Evolutionary conservation across 225 moss, liverwort and hornwort species (phyloP).

Genomic region (Sphagnum tenellum): DNA sequence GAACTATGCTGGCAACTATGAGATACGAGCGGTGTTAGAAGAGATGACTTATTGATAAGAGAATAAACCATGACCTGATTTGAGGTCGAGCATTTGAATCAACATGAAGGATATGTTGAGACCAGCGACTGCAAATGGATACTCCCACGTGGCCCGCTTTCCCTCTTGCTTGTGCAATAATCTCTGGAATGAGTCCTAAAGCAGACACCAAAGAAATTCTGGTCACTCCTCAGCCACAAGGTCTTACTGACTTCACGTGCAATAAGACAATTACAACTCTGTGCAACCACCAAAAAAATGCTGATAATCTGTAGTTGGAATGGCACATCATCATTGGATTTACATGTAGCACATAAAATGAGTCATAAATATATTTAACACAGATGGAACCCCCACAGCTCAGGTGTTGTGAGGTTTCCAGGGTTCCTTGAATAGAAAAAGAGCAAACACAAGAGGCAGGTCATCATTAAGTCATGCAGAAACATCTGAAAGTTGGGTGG

Average conservation of each 20-base stretch:
- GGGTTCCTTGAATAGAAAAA: too few relatives aligned
- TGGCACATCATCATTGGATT: too few relatives aligned
- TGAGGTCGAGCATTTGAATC: conserved; percentile 86
- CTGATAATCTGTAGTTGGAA: too few relatives aligned
- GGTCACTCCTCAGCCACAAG: too few relatives aligned
- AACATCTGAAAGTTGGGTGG: conserved; percentile 4
- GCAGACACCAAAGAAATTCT: too few relatives aligned
- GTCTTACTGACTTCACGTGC: too few relatives aligned
- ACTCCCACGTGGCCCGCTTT: conserved; percentile 90
- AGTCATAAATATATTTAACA: too few relatives aligned
- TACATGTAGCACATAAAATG: too few relatives aligned
- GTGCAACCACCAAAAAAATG: too few relatives aligned
- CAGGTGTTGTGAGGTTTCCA: too few relatives aligned
- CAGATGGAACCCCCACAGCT: too few relatives aligned
- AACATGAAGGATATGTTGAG: conserved; percentile 94
- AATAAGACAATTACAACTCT: too few relatives aligned
- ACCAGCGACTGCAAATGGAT: conserved; percentile 92
- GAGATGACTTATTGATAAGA: neutral
- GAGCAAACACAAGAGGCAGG: neutral
- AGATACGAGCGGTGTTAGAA: neutral
- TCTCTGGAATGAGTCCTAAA: conserved; percentile 52
- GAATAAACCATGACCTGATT: conserved; percentile 21
- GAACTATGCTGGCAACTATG: neutral
- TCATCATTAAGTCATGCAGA: neutral
- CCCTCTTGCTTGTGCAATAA: conserved; percentile 79